Conservation (phyloP, 2,329 filamentous ascomycete species). For the Xylaria multiplex region DNA sequence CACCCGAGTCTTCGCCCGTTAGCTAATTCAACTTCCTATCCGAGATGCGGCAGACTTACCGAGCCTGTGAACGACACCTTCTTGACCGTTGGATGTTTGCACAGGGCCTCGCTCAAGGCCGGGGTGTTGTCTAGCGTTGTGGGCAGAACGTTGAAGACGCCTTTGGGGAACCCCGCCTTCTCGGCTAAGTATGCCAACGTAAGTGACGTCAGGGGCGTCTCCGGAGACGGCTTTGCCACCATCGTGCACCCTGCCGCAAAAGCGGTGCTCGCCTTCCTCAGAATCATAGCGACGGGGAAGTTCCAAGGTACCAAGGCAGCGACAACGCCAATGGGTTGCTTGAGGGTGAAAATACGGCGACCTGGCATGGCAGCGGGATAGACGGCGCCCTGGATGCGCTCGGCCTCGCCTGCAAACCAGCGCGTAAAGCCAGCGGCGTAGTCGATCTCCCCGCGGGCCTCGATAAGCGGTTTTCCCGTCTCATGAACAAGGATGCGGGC, state of each 20-base stretch:
- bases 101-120: conserved; percentile 57
- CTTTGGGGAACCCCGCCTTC: conserved; percentile 78
- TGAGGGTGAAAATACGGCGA: conserved; percentile 75
- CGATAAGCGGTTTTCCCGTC: conserved; percentile 66
- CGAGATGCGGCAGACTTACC: conserved; percentile 33
- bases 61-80: conserved; percentile 81
- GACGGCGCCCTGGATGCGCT: conserved; percentile 66
- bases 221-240: conserved; percentile 76
- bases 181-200: conserved; percentile 65
- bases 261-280: conserved; percentile 74
- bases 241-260: conserved; percentile 79
- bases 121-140: conserved; percentile 59
- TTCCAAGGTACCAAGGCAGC: conserved; percentile 77
- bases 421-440: conserved; percentile 64
- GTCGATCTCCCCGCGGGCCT: conserved; percentile 65
- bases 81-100: conserved; percentile 56
- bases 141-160: conserved; percentile 68
- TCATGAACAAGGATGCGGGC: conserved; percentile 71
- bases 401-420: conserved; percentile 66
- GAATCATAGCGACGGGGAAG: conserved; percentile 73
- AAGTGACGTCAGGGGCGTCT: conserved; percentile 68
- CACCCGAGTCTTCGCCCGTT: conserved; percentile 64
- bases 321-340: conserved; percentile 76
- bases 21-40: neutral
- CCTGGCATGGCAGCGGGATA: conserved; percentile 68